These are phyloP conservation scores for Cryomyces antarcticus DNA, from an alignment of 495 filamentous ascomycete species.

Conservation along the genomic window DNA sequence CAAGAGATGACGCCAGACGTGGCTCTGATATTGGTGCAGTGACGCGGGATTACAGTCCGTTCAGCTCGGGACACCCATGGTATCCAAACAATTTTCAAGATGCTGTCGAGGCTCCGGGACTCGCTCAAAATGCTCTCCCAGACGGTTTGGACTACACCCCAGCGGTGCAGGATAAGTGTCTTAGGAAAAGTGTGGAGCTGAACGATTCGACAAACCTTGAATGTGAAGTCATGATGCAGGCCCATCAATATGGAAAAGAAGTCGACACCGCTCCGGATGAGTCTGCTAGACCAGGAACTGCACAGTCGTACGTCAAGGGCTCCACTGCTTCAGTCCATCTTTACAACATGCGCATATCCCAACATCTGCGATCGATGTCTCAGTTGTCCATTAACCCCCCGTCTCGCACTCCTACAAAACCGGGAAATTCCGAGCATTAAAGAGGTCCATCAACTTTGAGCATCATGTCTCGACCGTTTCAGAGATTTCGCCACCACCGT, in stretches of 20 bases:
- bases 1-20: too few species aligned
- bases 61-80: too few species aligned
- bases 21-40: too few species aligned
- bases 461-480: background rate
- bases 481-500: slow-evolving; percentile 3
- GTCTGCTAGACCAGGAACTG: background rate
- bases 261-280: background rate
- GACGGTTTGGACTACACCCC: background rate
- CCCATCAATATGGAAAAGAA: background rate
- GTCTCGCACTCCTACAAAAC: too few species aligned
- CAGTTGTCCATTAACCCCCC: slow-evolving; percentile 2
- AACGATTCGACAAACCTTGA: background rate
- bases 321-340: slow-evolving; percentile 9
- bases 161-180: background rate
- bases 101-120: too few species aligned
- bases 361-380: slow-evolving; percentile 11
- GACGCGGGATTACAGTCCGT: too few species aligned
- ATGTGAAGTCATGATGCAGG: background rate
- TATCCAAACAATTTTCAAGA: too few species aligned
- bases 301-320: background rate
- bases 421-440: background rate
- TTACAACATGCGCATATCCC: slow-evolving; percentile 13
- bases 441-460: slow-evolving; percentile 2
- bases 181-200: background rate
- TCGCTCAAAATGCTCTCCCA: too few species aligned